A percentile compares a stretch with the other conserved stretches of the same genome.
phyloP scores from a whole-genome alignment of 495 filamentous ascomycete species.

The Penicillium cataractarum region DNA sequence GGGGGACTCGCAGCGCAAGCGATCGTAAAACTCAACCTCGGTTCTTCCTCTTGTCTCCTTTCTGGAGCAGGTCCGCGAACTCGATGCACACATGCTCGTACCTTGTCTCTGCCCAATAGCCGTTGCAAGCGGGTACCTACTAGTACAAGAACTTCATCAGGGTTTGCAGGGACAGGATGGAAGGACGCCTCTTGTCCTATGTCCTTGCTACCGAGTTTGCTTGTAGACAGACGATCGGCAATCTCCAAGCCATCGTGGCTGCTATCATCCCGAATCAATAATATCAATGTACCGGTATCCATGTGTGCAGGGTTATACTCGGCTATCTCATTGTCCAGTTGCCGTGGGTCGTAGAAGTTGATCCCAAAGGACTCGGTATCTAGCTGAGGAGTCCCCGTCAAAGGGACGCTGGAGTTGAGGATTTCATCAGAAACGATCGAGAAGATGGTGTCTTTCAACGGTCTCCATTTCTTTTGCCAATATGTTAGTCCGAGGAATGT shows the following conservation, averaged over 20 bases:
- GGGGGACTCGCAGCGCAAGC: neutral
- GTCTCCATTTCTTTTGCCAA: slow-evolving; percentile 13
- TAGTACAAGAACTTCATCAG: slow-evolving; percentile 20
- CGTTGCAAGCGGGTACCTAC: slow-evolving; percentile 19
- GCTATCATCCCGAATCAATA: slow-evolving; percentile 8
- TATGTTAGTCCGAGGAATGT: neutral
- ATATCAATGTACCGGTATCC: slow-evolving; percentile 16
- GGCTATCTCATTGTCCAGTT: neutral
- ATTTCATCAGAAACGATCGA: neutral
- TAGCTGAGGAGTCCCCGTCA: slow-evolving; percentile 16
- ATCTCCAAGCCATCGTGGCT: slow-evolving; percentile 16
- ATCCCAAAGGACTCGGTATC: slow-evolving; percentile 20
- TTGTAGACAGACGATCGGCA: slow-evolving; percentile 16
- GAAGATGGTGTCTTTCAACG: slow-evolving; percentile 10
- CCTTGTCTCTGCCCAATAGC: slow-evolving; percentile 16
- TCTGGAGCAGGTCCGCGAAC: neutral
- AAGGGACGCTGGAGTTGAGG: slow-evolving; percentile 9
- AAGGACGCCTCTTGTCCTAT: slow-evolving; percentile 18
- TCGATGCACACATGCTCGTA: slow-evolving; percentile 21
- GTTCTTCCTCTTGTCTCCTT: neutral
- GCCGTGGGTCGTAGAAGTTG: slow-evolving; percentile 12
- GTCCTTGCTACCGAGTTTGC: slow-evolving; percentile 14
- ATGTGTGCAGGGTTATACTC: slow-evolving; percentile 18
- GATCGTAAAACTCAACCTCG: neutral
- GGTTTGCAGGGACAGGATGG: slow-evolving; percentile 10